Evolutionary conservation across 805 yeast genomes (phyloP), one percentile per base, ranked within the genome.

Genomic region (Ogataea saltuana): DNA sequence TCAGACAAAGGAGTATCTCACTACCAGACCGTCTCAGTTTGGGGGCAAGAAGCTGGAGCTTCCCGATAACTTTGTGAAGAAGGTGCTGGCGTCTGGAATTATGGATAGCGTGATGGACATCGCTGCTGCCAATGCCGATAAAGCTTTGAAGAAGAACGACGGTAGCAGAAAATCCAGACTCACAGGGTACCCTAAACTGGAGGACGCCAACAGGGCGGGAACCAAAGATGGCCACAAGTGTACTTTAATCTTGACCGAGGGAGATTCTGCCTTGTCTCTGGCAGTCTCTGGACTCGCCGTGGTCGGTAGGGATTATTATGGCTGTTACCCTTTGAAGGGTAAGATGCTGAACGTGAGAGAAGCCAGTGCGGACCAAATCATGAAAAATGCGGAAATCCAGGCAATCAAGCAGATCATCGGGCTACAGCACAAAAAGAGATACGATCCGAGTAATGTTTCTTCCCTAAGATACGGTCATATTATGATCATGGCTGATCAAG

Each of bases 401-500:
- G 96, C 97, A 3, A 78, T 93, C 57, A 93, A 93, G 61, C 89
- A 91, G 61, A 93, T 93, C 55, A 85, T 93, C 71, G 99, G 99
- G 16, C 71, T 93, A 43, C 97, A 90, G 64, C 99, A 93, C 67
- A 88, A 85, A 56, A 91, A 88, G 67, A 73, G 72, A 32, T 93
- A 93, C 61, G 68, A 63, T 15, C 45, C 63, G 1, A 82, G 81
- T 16, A 84, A 82, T 51, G 72, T 85, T 12, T 77, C 78, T 44
- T 81, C 84, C 4, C 71, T 93, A 49, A 80, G 99, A 63, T 93
- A 93, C 60, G 99, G 99, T 27, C 96, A 89, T 63, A 77, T 93
- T 39, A 93, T 93, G 98, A 89, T 93, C 61, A 93, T 93, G 98
- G 89, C 99, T 6, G 99, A 93, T 85, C 99, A 93, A 69, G 99